Evolutionary conservation across 345 rosid species (phyloP).

Genomic region (Psidium friedrichsthalianum): DNA sequence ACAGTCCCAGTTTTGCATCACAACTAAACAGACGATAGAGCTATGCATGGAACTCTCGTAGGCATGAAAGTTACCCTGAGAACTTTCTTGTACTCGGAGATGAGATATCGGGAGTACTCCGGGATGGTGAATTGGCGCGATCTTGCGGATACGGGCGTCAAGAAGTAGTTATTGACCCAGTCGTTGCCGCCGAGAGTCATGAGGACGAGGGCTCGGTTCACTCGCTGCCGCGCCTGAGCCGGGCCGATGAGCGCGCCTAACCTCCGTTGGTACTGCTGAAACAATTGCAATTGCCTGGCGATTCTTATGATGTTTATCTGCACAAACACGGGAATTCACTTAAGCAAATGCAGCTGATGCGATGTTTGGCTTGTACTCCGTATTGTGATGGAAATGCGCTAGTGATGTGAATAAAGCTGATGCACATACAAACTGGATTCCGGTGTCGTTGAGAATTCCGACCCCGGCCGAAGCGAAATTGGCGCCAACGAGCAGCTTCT

Average conservation of each 20-base stretch:
- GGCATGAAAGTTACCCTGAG: conserved; percentile 7
- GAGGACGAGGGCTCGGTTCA: conserved; percentile 28
- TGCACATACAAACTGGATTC: conserved; percentile 29
- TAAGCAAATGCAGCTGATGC: neutral
- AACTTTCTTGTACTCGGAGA: conserved; percentile 37
- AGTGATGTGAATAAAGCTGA: neutral
- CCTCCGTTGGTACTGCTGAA: conserved; percentile 32
- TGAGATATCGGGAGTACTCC: conserved; percentile 17
- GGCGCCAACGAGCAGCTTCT: conserved; percentile 29
- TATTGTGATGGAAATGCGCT: neutral
- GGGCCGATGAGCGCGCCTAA: conserved; percentile 22
- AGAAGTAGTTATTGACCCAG: conserved; percentile 45
- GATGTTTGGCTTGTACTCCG: neutral
- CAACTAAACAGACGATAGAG: neutral
- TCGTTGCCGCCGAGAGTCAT: conserved; percentile 52
- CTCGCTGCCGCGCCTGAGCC: conserved; percentile 15
- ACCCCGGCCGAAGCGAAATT: conserved; percentile 49
- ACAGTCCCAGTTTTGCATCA: neutral
- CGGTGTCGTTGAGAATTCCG: conserved; percentile 40
- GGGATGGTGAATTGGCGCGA: conserved; percentile 35
- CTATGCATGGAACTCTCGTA: neutral
- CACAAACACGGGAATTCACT: neutral
- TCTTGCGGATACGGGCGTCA: conserved; percentile 29
- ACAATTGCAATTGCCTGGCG: conserved; percentile 17
- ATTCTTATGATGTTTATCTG: conserved; percentile 36